Base-by-base conservation (phyloP, 108 stramenopile genomes). In the Bacterosira constricta region DNA sequence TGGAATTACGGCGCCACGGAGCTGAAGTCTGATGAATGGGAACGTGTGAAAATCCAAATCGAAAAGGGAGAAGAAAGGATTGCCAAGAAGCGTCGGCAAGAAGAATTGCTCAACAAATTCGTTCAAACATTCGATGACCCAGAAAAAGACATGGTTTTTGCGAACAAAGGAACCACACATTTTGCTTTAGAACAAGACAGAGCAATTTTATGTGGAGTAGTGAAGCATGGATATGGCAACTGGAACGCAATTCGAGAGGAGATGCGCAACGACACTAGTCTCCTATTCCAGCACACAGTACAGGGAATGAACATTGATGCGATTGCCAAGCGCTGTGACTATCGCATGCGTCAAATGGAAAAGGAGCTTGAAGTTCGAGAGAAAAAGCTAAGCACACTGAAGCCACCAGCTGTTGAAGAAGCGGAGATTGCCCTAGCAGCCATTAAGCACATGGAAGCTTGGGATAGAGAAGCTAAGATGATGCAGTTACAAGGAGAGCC, bases 281-380 rank as follows among this genome's bases (percentile, higher is more conserved):
- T 96, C 12, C 71, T 83, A 36, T 94, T 95, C 81, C 92, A 93
- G 63, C 93, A 94, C 77, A 75, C 87, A 21, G 86, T 93, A 0
- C 92, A 92, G 64, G 92, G 91, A 9, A 96, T 96, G 91, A 92
- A 87, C 32, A 90, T 83, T 21, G 83, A 87, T 25, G 81, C 83
- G 56, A 94, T 96, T 45, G 79, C 87, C 6, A 96, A 94, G 67
- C 87, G 96, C 29, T 80, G 80, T 39, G 96, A 94, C 64, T 94
- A 96, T 77, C 79, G 96, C 26, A 90, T 96, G 81, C 81, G 91
- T n/a, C 90, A 91, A 71, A 85, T 94, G 87, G 96, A 94, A 65
- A 82, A 87, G 55, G 96, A 96, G 66, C 73, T 91, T 18, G 92
- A 96, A 56, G 85, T 86, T 11, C 83, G 92, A 18, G 89, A 92